phyloP scores from a whole-genome alignment of 352 stramenopile species.

The Pythium periplocum region DNA sequence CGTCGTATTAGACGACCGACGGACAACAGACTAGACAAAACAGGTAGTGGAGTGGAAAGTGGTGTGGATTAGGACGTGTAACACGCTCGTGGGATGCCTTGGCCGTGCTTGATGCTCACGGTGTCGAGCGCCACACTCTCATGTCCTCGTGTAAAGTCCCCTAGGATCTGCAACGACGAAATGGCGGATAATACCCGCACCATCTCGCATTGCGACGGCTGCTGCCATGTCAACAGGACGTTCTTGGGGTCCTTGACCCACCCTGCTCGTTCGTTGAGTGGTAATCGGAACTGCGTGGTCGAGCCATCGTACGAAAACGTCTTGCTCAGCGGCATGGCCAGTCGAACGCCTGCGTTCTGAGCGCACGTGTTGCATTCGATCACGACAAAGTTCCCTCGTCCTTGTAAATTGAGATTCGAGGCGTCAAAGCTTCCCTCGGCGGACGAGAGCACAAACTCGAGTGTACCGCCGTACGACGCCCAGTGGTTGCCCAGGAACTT shows the following conservation, averaged over 20 bases:
- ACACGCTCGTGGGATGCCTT: constrained; percentile 32
- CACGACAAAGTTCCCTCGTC: constrained; percentile 65
- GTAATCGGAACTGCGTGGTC: constrained; percentile 76
- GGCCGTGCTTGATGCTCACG: constrained; percentile 61
- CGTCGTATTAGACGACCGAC: constrained; percentile 2
- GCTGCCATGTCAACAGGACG: constrained; percentile 62
- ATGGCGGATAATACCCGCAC: constrained; percentile 84
- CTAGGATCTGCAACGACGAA: constrained; percentile 80
- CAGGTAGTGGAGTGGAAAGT: too few relatives aligned
- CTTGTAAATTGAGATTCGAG: constrained; percentile 68
- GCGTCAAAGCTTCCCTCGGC: constrained; percentile 85
- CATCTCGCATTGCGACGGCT: constrained; percentile 82
- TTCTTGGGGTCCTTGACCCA: constrained; percentile 92
- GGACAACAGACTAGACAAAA: too few relatives aligned
- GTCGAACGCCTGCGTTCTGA: constrained; percentile 71
- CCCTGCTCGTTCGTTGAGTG: constrained; percentile 72
- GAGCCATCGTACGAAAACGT: constrained; percentile 79
- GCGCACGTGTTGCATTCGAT: constrained; percentile 85
- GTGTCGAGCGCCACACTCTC: constrained; percentile 88
- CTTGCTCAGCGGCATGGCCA: constrained; percentile 78
- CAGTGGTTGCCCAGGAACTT: constrained; percentile 89
- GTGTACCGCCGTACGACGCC: constrained; percentile 80
- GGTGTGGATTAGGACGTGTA: constrained; percentile 10
- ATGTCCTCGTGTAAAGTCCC: constrained; percentile 88
- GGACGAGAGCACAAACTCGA: constrained; percentile 89